Percentiles rank a stretch among this genome's conserved stretches.
Conservation (phyloP, 768 basidiomycete genomes). For the Psilocybe cyanescens region DNA sequence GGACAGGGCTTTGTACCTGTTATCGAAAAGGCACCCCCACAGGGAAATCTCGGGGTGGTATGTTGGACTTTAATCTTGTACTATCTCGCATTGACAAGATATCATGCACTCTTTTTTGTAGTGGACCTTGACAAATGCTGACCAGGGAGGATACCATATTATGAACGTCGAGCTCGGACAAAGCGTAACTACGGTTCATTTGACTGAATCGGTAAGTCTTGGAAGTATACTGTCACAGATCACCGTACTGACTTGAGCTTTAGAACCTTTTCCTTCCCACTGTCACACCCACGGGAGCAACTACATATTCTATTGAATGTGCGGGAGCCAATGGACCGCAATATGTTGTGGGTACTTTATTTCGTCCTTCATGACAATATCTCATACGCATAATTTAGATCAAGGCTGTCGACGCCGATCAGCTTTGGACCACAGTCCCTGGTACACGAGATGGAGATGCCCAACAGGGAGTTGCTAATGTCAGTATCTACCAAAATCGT, state of each 20-base stretch:
- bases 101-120: not conserved
- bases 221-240: not conserved
- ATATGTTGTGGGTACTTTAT: constrained; percentile 5
- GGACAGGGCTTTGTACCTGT: constrained; percentile 9
- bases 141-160: constrained; percentile 8
- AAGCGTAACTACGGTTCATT: constrained; percentile 8
- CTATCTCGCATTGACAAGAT: not conserved
- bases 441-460: constrained; percentile 6
- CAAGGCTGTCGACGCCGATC: constrained; percentile 12
- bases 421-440: constrained; percentile 13
- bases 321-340: constrained; percentile 1
- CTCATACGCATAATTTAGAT: constrained; percentile 1
- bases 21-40: constrained; percentile 9
- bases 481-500: not conserved
- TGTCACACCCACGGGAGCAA: not conserved
- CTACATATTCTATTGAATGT: constrained; percentile 12
- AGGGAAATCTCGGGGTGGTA: constrained; percentile 15
- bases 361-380: not conserved
- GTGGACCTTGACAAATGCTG: constrained; percentile 16
- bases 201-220: constrained; percentile 6
- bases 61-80: not conserved
- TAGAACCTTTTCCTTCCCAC: constrained; percentile 8
- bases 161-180: constrained; percentile 7
- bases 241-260: not conserved
- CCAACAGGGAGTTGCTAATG: constrained; percentile 8